Evolutionary conservation across 371 early-diverging fungal species (phyloP).

Genomic region (Dichotomocladium elegans): DNA sequence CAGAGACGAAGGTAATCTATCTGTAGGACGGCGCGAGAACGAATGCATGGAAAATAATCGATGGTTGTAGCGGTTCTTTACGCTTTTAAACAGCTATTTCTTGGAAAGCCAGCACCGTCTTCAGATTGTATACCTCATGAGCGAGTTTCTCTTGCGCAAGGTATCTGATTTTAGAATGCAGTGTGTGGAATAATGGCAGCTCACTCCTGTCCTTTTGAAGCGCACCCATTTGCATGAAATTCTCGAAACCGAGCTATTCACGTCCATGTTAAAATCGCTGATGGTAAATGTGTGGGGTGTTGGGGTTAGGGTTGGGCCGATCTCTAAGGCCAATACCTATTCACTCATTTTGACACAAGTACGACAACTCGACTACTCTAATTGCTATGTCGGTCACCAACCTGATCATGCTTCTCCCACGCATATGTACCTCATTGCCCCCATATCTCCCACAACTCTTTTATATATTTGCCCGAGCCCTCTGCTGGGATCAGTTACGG

Average conservation of each 20-base stretch:
- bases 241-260: constrained; percentile 53
- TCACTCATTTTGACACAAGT: constrained; percentile 23
- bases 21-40: too few species aligned
- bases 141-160: constrained; percentile 55
- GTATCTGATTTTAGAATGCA: constrained; percentile 16
- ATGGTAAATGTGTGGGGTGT: constrained; percentile 51
- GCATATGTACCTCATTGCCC: constrained; percentile 58
- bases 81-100: constrained; percentile 50
- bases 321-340: background rate
- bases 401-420: constrained; percentile 62
- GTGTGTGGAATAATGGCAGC: background rate
- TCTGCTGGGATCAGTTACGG: constrained; percentile 62
- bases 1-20: constrained; percentile 37
- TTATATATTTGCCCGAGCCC: constrained; percentile 54
- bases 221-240: constrained; percentile 61
- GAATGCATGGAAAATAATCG: background rate
- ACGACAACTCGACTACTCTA: constrained; percentile 59
- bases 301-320: too few species aligned
- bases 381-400: constrained; percentile 61
- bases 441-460: constrained; percentile 56
- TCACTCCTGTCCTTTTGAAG: constrained; percentile 15
- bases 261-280: constrained; percentile 52
- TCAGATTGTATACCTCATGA: constrained; percentile 52
- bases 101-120: constrained; percentile 50
- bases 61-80: constrained; percentile 35